Conservation (phyloP, 257 asterid species). For the Perilla frutescens region DNA sequence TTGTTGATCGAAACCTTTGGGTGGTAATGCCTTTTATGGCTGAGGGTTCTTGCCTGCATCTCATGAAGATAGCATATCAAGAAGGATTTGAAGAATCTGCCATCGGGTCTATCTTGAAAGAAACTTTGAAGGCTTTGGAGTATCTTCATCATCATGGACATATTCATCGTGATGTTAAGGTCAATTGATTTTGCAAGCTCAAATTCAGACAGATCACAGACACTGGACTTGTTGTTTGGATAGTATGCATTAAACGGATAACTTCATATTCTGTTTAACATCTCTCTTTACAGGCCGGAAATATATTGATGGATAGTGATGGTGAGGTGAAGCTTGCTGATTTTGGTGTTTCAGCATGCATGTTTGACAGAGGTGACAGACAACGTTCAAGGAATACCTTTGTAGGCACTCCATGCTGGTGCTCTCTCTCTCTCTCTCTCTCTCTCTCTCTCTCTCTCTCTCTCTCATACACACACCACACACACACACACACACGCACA, state of each 20-base stretch:
- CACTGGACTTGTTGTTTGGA: slow-evolving; percentile 28
- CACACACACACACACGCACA: background rate
- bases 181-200: slow-evolving; percentile 37
- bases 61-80: slow-evolving; percentile 94
- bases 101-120: slow-evolving; percentile 85
- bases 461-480: background rate
- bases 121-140: slow-evolving; percentile 94
- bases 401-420: slow-evolving; percentile 99
- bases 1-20: slow-evolving; percentile 95
- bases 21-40: slow-evolving; percentile 98
- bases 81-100: slow-evolving; percentile 98
- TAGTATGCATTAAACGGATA: slow-evolving; percentile 23
- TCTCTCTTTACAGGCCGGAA: slow-evolving; percentile 79
- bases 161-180: slow-evolving; percentile 99
- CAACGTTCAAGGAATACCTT: slow-evolving; percentile 97
- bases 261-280: slow-evolving; percentile 26
- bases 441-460: background rate
- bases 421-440: slow-evolving; percentile 29
- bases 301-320: slow-evolving; percentile 80
- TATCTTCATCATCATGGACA: slow-evolving; percentile 96
- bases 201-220: slow-evolving; percentile 13
- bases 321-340: slow-evolving; percentile 98
- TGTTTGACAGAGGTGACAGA: slow-evolving; percentile 98
- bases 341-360: slow-evolving; percentile 96
- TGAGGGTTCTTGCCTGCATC: slow-evolving; percentile 98